Conservation (phyloP, 2,329 filamentous ascomycete species). For the Xenoacremonium recifei region DNA sequence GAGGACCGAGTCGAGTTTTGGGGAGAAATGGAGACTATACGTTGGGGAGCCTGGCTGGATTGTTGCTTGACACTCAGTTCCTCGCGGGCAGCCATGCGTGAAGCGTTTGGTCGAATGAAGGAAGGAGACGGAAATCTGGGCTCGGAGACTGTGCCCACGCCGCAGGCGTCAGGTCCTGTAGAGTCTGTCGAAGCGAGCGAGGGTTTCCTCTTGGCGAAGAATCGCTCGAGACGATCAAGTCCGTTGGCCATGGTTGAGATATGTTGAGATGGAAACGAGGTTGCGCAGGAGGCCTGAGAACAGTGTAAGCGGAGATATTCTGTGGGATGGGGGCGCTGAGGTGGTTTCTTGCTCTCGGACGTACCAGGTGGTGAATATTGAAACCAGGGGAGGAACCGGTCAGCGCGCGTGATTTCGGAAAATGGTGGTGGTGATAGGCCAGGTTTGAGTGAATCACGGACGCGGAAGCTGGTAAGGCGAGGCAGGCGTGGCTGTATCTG, state of each 20-base stretch:
- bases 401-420: conserved; percentile 8
- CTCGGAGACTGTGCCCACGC: conserved; percentile 22
- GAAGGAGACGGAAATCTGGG: conserved; percentile 50
- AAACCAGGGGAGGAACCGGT: conserved; percentile 5
- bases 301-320: conserved; percentile 19
- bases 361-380: conserved; percentile 14
- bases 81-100: conserved; percentile 57
- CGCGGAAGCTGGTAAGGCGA: conserved; percentile 10
- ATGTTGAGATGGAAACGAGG: conserved; percentile 10
- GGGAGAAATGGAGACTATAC: conserved; percentile 10
- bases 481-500: conserved; percentile 21
- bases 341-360: conserved; percentile 12
- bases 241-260: conserved; percentile 44
- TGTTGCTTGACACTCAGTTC: conserved; percentile 36
- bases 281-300: conserved; percentile 22
- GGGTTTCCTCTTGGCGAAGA: conserved; percentile 47
- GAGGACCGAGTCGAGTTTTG: conserved; percentile 12
- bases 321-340: conserved; percentile 10
- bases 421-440: conserved; percentile 9
- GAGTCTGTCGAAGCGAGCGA: conserved; percentile 22
- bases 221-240: conserved; percentile 49
- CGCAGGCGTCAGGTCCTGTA: conserved; percentile 22
- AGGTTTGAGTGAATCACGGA: conserved; percentile 19
- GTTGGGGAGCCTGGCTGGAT: conserved; percentile 22
- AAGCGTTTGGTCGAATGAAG: conserved; percentile 55